These are phyloP conservation scores for Fusarium nodosum DNA, from an alignment of 2,329 filamentous ascomycete species.

Conservation along the genomic window DNA sequence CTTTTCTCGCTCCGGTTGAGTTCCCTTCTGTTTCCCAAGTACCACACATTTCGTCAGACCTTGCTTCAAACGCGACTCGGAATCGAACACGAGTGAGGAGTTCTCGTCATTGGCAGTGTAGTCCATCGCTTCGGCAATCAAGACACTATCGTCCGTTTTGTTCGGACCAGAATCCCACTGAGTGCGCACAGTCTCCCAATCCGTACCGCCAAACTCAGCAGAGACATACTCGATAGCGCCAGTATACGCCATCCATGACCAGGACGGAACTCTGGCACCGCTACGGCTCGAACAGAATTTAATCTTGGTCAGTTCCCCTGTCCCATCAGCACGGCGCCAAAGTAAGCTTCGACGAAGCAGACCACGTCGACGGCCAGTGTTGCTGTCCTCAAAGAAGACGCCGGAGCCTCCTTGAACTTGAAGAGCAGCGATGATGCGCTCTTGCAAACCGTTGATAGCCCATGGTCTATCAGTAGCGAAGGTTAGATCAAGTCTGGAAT, in stretches of 20 bases:
- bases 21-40: constrained; percentile 6
- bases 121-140: not conserved
- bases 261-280: constrained; percentile 7
- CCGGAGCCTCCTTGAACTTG: constrained; percentile 8
- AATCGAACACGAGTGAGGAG: not conserved
- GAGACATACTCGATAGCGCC: constrained; percentile 14
- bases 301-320: not conserved
- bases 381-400: not conserved
- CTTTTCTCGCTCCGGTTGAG: not conserved
- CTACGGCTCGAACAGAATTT: not conserved
- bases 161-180: not conserved
- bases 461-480: not conserved
- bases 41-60: not conserved
- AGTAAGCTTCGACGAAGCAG: constrained; percentile 12
- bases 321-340: not conserved
- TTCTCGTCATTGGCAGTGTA: not conserved
- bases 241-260: constrained; percentile 28
- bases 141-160: not conserved
- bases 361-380: not conserved
- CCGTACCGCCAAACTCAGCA: constrained; percentile 7
- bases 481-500: not conserved
- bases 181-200: constrained; percentile 2
- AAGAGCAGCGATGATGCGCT: constrained; percentile 5
- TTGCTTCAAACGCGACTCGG: not conserved
- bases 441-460: constrained; percentile 19